Conservation (phyloP, 2,329 filamentous ascomycete genomes). For the Tolypocladium tropicale region DNA sequence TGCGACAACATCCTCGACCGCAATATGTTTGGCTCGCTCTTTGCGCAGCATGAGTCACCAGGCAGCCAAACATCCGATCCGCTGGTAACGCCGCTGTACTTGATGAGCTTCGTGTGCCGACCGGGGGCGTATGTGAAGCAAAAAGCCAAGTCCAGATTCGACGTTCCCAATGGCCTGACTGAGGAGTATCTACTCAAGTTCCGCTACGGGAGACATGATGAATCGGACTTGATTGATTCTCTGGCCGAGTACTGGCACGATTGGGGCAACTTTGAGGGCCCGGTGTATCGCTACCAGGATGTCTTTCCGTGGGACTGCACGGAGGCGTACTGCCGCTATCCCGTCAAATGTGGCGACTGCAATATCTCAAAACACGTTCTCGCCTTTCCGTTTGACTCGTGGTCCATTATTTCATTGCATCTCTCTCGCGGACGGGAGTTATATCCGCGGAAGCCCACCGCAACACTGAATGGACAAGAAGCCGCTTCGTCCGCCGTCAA, state of each 20-base stretch:
- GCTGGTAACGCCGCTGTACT: conserved; percentile 16
- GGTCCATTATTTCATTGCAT: conserved; percentile 29
- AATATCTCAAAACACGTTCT: conserved; percentile 33
- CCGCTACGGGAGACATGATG: conserved; percentile 26
- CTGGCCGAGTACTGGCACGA: conserved; percentile 35
- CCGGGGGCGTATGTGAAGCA: conserved; percentile 15
- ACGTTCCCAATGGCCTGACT: conserved; percentile 27
- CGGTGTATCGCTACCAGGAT: conserved; percentile 28
- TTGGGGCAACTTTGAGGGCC: conserved; percentile 29
- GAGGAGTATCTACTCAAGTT: conserved; percentile 32
- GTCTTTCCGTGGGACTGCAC: conserved; percentile 38
- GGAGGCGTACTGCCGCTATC: conserved; percentile 28
- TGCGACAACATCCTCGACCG: conserved; percentile 23
- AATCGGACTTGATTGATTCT: conserved; percentile 31
- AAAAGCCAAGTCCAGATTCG: conserved; percentile 19
- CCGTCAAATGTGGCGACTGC: conserved; percentile 25
- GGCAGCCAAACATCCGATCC: too few species aligned
- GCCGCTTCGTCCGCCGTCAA: not conserved
- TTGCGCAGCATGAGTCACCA: conserved; percentile 1
- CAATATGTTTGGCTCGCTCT: conserved; percentile 19
- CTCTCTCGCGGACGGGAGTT: conserved; percentile 22
- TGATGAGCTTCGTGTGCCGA: conserved; percentile 28
- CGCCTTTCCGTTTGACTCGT: conserved; percentile 33
- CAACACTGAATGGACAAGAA: not conserved
- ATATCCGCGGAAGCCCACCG: conserved; percentile 15